Conservation (phyloP, 805 yeast genomes). For the Zygoascus ofunaensis region DNA sequence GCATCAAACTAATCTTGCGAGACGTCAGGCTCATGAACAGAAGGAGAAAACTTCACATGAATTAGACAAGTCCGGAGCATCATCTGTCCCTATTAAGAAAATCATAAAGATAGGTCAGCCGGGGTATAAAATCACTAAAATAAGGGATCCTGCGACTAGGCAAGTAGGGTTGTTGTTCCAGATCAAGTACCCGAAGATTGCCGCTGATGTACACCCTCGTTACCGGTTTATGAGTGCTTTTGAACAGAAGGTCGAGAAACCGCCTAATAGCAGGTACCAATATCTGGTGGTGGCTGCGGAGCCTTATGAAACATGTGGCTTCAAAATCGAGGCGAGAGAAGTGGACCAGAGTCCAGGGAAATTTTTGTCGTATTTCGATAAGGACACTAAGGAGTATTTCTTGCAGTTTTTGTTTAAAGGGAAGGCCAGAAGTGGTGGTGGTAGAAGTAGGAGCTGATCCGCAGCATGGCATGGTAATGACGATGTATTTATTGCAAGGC, state of each 20-base stretch:
- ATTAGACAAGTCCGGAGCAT: slow-evolving; percentile 17
- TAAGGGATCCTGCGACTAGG: slow-evolving; percentile 50
- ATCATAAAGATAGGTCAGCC: slow-evolving; percentile 69
- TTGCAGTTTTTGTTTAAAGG: slow-evolving; percentile 53
- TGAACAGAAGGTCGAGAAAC: slow-evolving; percentile 50
- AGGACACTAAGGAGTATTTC: slow-evolving; percentile 56
- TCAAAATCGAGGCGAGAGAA: slow-evolving; percentile 60
- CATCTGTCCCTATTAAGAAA: slow-evolving; percentile 37
- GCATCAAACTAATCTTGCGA: slow-evolving; percentile 65
- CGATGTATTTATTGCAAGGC: too few relatives aligned
- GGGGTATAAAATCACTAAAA: slow-evolving; percentile 53
- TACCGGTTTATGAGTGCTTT: slow-evolving; percentile 69
- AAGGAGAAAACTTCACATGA: slow-evolving; percentile 21
- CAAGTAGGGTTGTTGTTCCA: slow-evolving; percentile 60
- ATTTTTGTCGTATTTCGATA: slow-evolving; percentile 69
- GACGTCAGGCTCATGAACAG: slow-evolving; percentile 42
- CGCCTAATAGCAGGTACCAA: slow-evolving; percentile 42
- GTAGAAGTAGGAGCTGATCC: too few relatives aligned
- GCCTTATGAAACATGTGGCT: slow-evolving; percentile 75
- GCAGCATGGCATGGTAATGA: too few relatives aligned
- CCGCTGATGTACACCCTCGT: slow-evolving; percentile 42
- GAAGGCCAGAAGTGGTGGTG: too few relatives aligned
- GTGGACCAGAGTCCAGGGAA: slow-evolving; percentile 32
- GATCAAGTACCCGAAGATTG: slow-evolving; percentile 45
- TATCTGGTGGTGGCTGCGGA: slow-evolving; percentile 77